Evolutionary conservation across 1,284 basidiomycete genomes (phyloP), one percentile per base, ranked within the genome.

Genomic region (Moesziomyces parantarcticus): DNA sequence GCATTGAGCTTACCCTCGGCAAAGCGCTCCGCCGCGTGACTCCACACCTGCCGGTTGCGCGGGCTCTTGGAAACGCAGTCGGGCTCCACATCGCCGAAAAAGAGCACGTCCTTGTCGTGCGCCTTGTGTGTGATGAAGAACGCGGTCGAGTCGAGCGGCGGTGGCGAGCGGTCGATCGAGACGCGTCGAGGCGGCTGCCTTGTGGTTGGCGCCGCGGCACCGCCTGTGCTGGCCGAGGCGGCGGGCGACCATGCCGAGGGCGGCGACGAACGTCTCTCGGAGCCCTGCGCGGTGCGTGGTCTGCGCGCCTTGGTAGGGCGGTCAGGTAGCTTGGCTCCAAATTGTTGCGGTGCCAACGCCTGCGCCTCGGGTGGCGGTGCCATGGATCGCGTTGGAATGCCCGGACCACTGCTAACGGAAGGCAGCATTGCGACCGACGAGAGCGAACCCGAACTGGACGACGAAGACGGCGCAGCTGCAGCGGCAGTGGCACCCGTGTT

Each of bases 41-140:
- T 52, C 81, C 81, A 82, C 4, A 82, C 71, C 16, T 56, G 57
- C 18, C 58, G 47, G 43, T 82, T 82, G 25, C 71, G 55, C n/a
- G 68, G 75, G 11, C 55, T 55, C 23, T 66, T 67, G 6, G 75
- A 74, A 7, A 82, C 61, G 41, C 70, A 65, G 53, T 82, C 80
- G 2, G 80, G 79, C 51, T 82, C 81, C 3, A 82, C 81, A 57
- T 83, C 81, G 32, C 81, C 81, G 49, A 83, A 75, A 61, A 83
- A 81, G 46, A 82, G 70, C 20, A 81, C 78, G 43, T 81, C 79
- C 26, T 60, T 64, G 50, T 79, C 79, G 29, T 74, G 73, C 9
- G 50, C 52, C 22, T 56, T 68, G 71, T 82, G 75, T 4, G 72
- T 80, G 66, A 82, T 76, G 55, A 80, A 77, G 43, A 80, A 82